Conservation (phyloP, 2,329 filamentous ascomycete species). For the Diplocarpon mali region DNA sequence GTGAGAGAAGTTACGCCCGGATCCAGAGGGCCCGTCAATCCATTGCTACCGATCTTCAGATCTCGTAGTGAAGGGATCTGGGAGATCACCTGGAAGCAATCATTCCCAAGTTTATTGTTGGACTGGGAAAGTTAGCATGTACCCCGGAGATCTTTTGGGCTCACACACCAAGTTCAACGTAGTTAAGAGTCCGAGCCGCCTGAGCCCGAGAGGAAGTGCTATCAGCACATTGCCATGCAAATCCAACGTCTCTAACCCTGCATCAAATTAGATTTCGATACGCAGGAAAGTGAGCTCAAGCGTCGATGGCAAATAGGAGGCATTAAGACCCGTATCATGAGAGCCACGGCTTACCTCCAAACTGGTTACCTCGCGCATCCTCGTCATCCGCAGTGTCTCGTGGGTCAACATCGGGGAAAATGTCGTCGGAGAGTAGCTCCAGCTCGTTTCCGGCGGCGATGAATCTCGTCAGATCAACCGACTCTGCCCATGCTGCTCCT, state of each 20-base stretch:
- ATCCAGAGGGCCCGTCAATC: conserved; percentile 57
- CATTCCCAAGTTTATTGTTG: conserved; percentile 67
- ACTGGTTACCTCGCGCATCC: conserved; percentile 61
- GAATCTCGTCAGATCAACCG: conserved; percentile 75
- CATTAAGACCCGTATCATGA: not conserved
- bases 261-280: not conserved
- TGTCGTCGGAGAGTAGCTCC: conserved; percentile 55
- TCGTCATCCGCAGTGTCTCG: conserved; percentile 47
- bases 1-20: conserved; percentile 50
- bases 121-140: conserved; percentile 39
- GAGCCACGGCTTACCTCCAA: conserved; percentile 37
- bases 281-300: not conserved
- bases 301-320: too few relatives aligned
- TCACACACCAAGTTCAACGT: conserved; percentile 65
- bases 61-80: conserved; percentile 66
- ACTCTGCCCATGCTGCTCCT: conserved; percentile 75
- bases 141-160: not conserved
- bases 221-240: conserved; percentile 74
- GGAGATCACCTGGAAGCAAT: conserved; percentile 59
- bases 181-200: conserved; percentile 62
- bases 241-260: conserved; percentile 66
- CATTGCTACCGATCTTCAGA: conserved; percentile 70
- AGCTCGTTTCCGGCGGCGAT: conserved; percentile 87
- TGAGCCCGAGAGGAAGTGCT: conserved; percentile 62
- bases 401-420: conserved; percentile 65